Base-by-base conservation (phyloP, 2,329 filamentous ascomycete species). In the Hortaea werneckii region DNA sequence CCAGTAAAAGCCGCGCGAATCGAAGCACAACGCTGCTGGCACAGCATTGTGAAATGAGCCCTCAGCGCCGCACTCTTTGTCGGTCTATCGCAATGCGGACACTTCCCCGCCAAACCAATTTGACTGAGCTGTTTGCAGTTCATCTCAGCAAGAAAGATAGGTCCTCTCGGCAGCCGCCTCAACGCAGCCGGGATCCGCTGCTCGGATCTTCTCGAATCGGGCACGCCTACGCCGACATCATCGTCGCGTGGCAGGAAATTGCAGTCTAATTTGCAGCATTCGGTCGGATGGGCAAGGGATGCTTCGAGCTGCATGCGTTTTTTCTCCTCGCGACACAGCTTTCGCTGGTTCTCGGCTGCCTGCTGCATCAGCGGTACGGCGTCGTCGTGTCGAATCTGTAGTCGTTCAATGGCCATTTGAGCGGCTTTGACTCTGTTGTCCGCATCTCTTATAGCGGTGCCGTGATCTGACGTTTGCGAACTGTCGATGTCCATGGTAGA, bases 131-230 rank as follows among this genome's bases (percentile, higher is more conserved):
- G 48, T 4, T 43, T 45, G 29, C 46, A 50, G 5, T 45, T 41
- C 29, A 52, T 35, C 9, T 43, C 44, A 50, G 56, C 5, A 43
- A 32, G 2, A 42, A 50, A 42, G 27, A 41, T 3, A 4, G 42
- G 11, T 6, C 5, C 13, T 7, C 51, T 57, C 52, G 64, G 62
- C 35, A 58, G 52, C 2, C 53, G 50, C 10, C 62, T 55, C 0
- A 70, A 50, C 6, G 59, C 57, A 9, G 64, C 61, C 0, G 71
- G 70, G 6, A 73, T 68, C 3, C 70, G 65, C 40, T 69, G 63
- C 7, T 43, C 45, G 20, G 64, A 68, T 8, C 66, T 58, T 5
- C 62, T 60, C 0, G 65, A 66, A 43, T 72, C 68, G 1, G 65
- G 65, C 5, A 57, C 53, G 20, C 68, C 53, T 6, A 45, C 40